Evolutionary conservation across 257 asterid species (phyloP).

Genomic region (Primulina eburnea): DNA sequence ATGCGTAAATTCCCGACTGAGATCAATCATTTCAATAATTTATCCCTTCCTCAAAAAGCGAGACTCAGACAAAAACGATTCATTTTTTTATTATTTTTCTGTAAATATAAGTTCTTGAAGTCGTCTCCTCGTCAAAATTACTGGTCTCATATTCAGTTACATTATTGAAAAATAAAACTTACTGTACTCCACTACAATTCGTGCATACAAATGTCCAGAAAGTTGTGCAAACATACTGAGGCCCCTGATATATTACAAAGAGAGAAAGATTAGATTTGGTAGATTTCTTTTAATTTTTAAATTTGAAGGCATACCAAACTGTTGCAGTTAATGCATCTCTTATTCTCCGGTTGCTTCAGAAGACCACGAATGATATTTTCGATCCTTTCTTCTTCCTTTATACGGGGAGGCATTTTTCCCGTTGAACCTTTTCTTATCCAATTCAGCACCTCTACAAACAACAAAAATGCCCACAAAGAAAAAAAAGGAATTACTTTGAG

Average conservation of each 20-base stretch:
- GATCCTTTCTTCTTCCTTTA: conserved; percentile 60
- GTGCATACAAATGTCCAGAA: conserved; percentile 95
- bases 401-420: conserved; percentile 50
- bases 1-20: conserved; percentile 86
- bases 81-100: neutral
- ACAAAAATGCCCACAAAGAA: neutral
- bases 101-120: neutral
- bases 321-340: conserved; percentile 87
- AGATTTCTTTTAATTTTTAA: neutral
- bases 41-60: neutral
- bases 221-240: conserved; percentile 89
- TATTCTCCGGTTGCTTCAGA: conserved; percentile 67
- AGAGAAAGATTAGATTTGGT: conserved; percentile 6
- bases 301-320: conserved; percentile 47
- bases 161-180: conserved; percentile 36
- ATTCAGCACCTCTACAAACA: conserved; percentile 14
- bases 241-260: conserved; percentile 55
- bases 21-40: conserved; percentile 7
- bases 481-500: neutral
- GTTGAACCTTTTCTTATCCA: conserved; percentile 4
- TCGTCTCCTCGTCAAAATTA: neutral
- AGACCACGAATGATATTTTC: conserved; percentile 75
- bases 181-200: conserved; percentile 93
- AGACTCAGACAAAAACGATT: too few relatives aligned
- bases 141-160: neutral